Conservation (phyloP, 768 basidiomycete species). For the Lentinus tigrinus region DNA sequence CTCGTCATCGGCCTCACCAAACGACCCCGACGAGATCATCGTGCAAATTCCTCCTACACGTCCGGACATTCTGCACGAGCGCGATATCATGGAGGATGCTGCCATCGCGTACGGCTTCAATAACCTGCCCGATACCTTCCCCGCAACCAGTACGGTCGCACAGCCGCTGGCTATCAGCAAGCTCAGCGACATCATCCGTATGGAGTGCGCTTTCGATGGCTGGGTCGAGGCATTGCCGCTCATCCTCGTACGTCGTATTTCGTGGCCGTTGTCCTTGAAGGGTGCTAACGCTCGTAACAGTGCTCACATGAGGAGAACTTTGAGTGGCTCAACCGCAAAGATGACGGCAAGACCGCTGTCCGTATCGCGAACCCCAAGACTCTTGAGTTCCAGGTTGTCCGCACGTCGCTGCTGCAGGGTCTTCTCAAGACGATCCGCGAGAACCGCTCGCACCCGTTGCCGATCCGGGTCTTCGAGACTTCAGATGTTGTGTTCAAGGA, state of each 20-base stretch:
- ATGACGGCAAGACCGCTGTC: conserved; percentile 79
- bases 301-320: conserved; percentile 99
- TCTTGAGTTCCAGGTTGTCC: conserved; percentile 95
- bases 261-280: not conserved
- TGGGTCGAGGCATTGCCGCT: conserved; percentile 96
- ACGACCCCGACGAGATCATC: conserved; percentile 62
- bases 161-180: conserved; percentile 89
- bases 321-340: conserved; percentile 82
- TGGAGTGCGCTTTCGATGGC: conserved; percentile 91
- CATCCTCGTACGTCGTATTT: conserved; percentile 67
- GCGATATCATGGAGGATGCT: conserved; percentile 97
- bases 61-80: conserved; percentile 97
- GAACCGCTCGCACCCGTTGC: conserved; percentile 90
- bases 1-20: conserved; percentile 48
- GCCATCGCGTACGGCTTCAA: conserved; percentile 99
- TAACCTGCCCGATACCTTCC: conserved; percentile 90
- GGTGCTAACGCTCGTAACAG: conserved; percentile 38
- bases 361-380: conserved; percentile 97
- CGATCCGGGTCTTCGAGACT: conserved; percentile 91
- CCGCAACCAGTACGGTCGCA: conserved; percentile 90
- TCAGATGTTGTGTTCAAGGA: conserved; percentile 95
- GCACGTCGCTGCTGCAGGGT: conserved; percentile 93
- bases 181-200: conserved; percentile 82
- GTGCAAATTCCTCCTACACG: conserved; percentile 91
- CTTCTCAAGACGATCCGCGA: conserved; percentile 96